Percentiles rank a stretch among this genome's conserved stretches.
phyloP scores from a whole-genome alignment of 164 flowering plant genomes.

The Chloranthus sessilifolius region DNA sequence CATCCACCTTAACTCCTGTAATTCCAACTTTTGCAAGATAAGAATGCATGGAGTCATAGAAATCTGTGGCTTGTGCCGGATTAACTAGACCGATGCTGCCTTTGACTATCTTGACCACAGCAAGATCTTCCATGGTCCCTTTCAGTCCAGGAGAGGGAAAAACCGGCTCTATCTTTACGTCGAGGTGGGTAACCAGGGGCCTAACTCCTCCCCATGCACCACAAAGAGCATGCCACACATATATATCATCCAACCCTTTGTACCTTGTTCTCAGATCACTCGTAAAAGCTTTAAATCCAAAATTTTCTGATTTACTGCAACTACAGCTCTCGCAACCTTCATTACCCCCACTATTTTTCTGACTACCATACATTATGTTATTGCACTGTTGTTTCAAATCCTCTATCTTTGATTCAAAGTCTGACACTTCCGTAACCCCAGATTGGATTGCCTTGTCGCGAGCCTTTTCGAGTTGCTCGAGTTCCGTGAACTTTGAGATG shows the following conservation, averaged over 20 bases:
- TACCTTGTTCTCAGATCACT: background rate
- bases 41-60: constrained; percentile 4
- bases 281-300: background rate
- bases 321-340: background rate
- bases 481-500: background rate
- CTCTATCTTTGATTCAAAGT: background rate
- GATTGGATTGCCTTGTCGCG: too few relatives aligned
- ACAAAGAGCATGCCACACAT: constrained; percentile 8
- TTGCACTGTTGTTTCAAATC: too few relatives aligned
- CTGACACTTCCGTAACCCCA: background rate
- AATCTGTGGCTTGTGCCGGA: background rate
- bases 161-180: background rate
- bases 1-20: constrained; percentile 2
- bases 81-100: background rate
- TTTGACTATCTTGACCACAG: constrained; percentile 1
- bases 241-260: background rate
- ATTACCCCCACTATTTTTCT: background rate
- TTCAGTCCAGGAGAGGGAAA: background rate
- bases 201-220: constrained; percentile 7
- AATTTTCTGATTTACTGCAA: background rate
- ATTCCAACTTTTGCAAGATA: constrained; percentile 1
- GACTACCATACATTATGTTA: background rate
- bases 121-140: constrained; percentile 4
- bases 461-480: background rate
- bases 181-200: background rate